Evolutionary conservation across 768 basidiomycete species (phyloP).

Genomic region (Naganishia onofrii): DNA sequence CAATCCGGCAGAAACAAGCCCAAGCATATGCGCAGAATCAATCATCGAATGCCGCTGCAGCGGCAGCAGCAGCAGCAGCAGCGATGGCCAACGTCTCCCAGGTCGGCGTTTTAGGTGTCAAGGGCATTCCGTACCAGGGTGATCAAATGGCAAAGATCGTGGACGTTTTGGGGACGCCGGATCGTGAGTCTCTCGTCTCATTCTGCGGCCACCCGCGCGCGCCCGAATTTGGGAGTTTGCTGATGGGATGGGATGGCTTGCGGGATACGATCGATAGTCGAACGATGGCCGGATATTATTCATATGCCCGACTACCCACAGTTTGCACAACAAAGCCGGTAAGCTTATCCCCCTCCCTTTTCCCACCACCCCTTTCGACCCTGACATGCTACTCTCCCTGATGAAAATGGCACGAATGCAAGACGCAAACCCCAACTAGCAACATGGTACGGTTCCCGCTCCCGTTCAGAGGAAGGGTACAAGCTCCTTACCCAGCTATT

Average conservation of each 20-base stretch:
- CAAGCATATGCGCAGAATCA: background rate
- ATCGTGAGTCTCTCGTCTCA: slow-evolving; percentile 63
- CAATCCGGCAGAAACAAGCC: background rate
- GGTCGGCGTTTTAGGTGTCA: slow-evolving; percentile 55
- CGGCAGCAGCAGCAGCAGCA: background rate
- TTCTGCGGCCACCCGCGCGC: too few species aligned
- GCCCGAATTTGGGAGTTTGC: too few species aligned
- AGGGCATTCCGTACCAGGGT: slow-evolving; percentile 93
- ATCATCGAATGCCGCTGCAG: background rate
- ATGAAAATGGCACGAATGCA: background rate
- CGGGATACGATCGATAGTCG: too few species aligned
- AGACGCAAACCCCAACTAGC: slow-evolving; percentile 35
- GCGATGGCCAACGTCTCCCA: slow-evolving; percentile 8
- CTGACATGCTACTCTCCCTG: too few species aligned
- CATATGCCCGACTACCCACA: slow-evolving; percentile 85
- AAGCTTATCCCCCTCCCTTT: slow-evolving; percentile 43
- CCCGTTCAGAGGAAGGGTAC: slow-evolving; percentile 58
- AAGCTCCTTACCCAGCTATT: slow-evolving; percentile 84
- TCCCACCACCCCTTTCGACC: too few species aligned
- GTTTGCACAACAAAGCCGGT: slow-evolving; percentile 75
- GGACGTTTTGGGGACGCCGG: slow-evolving; percentile 85
- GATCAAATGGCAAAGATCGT: slow-evolving; percentile 96
- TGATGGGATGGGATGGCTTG: too few species aligned
- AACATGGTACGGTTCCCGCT: slow-evolving; percentile 61
- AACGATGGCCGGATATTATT: slow-evolving; percentile 78